Evolutionary conservation across 2,329 filamentous ascomycete genomes (phyloP), one percentile per base, ranked within the genome.

Genomic region (Corynespora cassiicola): DNA sequence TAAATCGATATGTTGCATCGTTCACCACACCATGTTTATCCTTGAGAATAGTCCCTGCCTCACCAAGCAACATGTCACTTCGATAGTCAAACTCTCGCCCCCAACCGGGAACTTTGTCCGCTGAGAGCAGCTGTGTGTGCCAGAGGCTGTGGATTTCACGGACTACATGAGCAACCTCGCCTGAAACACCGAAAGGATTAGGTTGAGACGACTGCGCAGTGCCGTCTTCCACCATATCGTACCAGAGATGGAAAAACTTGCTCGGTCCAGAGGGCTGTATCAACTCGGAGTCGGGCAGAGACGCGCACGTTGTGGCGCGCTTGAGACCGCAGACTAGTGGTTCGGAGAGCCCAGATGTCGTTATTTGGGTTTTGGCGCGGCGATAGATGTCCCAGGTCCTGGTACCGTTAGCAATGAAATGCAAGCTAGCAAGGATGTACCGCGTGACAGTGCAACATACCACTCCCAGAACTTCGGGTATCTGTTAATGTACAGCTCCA

Each of bases 401-500:
- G 14, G 7, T 7, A 12, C 12, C 10, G n/a, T 28, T 7, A 36
- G 8, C 8, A 22, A 11, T 5, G 23, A 26, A 26, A 35, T 11
- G 22, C 6, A 18, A 20, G 18, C 6, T 3, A 14, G 23, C n/a
- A n/a, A n/a, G n/a, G n/a, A n/a, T n/a, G n/a, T n/a, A n/a, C n/a
- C n/a, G n/a, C n/a, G n/a, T n/a, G n/a, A n/a, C n/a, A n/a, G n/a
- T 15, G 17, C n/a, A 9, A 22, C 33, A 9, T 36, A 36, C 33
- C 33, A 36, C n/a, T 36, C 33, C 33, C 33, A 36, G 17, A 36
- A 36, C 11, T 36, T 16, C 5, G 33, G 33, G 19, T 36, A 36
- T 7, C 16, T 3, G 25, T 16, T 29, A 3, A 36, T 36, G 14
- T 36, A 36, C 10, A 36, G 33, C 17, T 36, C 33, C 5, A 36